Percentiles rank a stretch among this genome's conserved stretches.
These are phyloP conservation scores for Epichloe sp. DNA, from an alignment of 2,329 filamentous ascomycete species.

Conservation along the genomic window DNA sequence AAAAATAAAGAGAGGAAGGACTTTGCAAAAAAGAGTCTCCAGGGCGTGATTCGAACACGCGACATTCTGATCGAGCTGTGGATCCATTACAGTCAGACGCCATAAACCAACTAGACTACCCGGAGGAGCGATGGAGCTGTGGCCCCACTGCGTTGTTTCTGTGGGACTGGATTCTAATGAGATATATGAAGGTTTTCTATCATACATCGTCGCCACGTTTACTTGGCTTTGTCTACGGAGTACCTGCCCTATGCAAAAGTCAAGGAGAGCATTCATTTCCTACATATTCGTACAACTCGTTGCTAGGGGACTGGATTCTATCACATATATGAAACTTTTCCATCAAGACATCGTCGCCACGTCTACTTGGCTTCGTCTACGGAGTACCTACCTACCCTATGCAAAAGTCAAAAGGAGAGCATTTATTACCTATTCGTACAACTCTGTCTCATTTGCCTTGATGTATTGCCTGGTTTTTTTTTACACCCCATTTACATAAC, in stretches of 20 bases:
- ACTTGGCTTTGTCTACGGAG: too few species aligned
- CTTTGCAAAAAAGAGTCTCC: constrained; percentile 10
- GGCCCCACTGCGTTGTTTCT: background rate
- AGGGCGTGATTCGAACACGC: constrained; percentile 18
- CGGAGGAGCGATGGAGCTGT: constrained; percentile 7
- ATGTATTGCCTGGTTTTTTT: too few species aligned
- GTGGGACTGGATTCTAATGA: rapidly evolving
- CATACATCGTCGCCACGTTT: background rate
- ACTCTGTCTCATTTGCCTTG: too few species aligned
- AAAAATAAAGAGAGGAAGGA: too few species aligned
- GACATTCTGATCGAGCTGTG: constrained; percentile 14
- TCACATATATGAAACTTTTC: background rate
- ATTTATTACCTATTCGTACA: background rate
- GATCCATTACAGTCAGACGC: constrained; percentile 16
- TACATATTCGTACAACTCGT: background rate
- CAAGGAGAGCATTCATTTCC: background rate
- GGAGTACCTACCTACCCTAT: too few species aligned
- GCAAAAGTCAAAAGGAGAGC: background rate
- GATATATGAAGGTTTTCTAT: background rate
- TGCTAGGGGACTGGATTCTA: rapidly evolving
- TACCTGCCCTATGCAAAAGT: too few species aligned
- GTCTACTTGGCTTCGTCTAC: too few species aligned
- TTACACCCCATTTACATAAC: background rate
- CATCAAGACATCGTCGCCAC: background rate
- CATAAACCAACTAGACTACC: constrained; percentile 19